Percentiles rank a stretch among this genome's conserved stretches.
Evolutionary conservation across 208 protist species (phyloP).

Genomic region (Acanthamoeba rhysodes): DNA sequence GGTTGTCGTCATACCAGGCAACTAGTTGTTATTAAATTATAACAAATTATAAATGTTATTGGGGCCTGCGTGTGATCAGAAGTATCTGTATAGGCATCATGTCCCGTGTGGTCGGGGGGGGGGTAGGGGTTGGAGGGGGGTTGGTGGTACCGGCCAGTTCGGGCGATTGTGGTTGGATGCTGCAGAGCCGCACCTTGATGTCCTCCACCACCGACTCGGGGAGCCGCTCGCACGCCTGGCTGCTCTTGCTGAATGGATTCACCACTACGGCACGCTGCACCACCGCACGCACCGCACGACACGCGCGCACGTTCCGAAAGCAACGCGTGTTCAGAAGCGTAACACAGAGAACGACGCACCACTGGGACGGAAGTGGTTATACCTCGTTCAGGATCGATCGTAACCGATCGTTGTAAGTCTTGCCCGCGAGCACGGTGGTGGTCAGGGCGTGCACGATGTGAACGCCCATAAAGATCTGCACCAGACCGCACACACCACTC

Average conservation of each 20-base stretch:
- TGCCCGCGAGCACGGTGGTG: constrained; percentile 21
- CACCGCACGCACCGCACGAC: not conserved
- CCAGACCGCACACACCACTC: not conserved
- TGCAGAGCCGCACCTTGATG: constrained; percentile 36
- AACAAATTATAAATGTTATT: not conserved
- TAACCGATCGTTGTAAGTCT: not conserved
- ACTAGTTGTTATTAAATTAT: not conserved
- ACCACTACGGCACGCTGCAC: not conserved
- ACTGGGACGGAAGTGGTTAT: not conserved
- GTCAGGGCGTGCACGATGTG: constrained; percentile 35
- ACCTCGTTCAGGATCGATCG: not conserved
- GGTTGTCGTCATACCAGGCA: not conserved
- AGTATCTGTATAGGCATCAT: constrained; percentile 28
- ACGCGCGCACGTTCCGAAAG: not conserved
- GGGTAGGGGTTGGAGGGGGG: not conserved
- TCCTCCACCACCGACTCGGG: not conserved
- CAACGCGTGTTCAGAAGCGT: not conserved
- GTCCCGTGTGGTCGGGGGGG: not conserved
- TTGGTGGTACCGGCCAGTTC: not conserved
- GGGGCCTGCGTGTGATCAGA: constrained; percentile 4
- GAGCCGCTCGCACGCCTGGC: not conserved
- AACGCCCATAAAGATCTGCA: constrained; percentile 24
- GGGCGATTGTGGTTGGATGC: not conserved
- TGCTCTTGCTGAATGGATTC: not conserved
- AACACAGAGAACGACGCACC: not conserved